Evolutionary conservation across 495 filamentous ascomycete genomes (phyloP), one percentile per base, ranked within the genome.

Genomic region (Penicillium angulare): DNA sequence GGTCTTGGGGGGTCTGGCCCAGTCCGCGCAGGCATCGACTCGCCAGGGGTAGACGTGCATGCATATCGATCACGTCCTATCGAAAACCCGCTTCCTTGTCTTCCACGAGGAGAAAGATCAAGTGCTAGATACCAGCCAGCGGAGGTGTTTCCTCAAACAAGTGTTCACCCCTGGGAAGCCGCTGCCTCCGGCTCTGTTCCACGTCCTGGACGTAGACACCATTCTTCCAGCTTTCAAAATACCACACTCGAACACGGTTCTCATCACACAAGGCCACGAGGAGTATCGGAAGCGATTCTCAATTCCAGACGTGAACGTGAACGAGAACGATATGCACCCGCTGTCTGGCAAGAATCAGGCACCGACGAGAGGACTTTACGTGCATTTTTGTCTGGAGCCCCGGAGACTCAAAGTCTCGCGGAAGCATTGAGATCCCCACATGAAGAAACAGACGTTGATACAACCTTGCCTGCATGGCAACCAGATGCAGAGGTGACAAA

Each of bases 401-500:
- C 24, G 18, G 41, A 44, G 1, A 18, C 41, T 12, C 41, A 44
- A 16, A 32, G n/a, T 3, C 7, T 44, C 6, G n/a, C 26, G 31
- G 41, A 32, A 10, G 41, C 41, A 12, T 12, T 41, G 21, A 24
- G 38, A 24, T 7, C 10, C 10, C 13, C 38, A 1, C 36, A 39
- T 5, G 33, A 39, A 13, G 45, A 38, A 23, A 23, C 10, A 6
- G 32, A 48, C 2, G 17, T 48, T 7, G 45, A 49, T 10, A 40
- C 34, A 21, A 47, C 18, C 13, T 24, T 47, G 29, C 50, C 50
- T 13, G 24, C 22, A 26, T 59, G 49, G 49, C 53, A 97, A 68
- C 86, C 90, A 0, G 92, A 97, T 66, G 70, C 78, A 16, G 86
- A 90, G 52, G 89, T 86, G 15, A 80, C 81, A 0, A 74, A 79